Evolutionary conservation across 2,329 filamentous ascomycete species (phyloP), one percentile per base, ranked within the genome.

Genomic region (Dactylellina drechsleri): DNA sequence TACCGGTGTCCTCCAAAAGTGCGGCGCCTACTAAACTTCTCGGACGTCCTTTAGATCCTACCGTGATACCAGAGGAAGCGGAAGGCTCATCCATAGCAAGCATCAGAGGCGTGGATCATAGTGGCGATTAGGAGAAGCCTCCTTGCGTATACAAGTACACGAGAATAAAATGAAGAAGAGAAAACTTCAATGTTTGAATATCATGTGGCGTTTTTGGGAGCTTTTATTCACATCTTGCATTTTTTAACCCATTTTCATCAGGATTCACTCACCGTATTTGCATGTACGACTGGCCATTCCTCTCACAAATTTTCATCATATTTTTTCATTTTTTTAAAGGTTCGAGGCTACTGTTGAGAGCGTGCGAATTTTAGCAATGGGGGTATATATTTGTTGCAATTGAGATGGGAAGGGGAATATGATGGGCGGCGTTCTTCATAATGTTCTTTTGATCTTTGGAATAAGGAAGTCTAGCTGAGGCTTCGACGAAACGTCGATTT

Each of bases 31-130:
- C 64, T 16, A 75, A 75, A 52, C 54, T 47, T 12, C n/a, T 67
- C 4, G 71, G 71, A 12, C 64, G 71, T 0, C 71, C 71, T n/a
- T 40, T 75, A 15, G 71, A 75, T 56, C 71, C 71, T 23, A 75
- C 45, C 2, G 71, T 75, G 45, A 75, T 75, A 59, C 71, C 71
- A 0, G 71, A 75, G 43, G 71, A 75, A 23, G 64, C 64, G 5
- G 71, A 75, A 53, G 64, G 64, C 4, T 75, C 71, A 8, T 75
- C 71, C 3, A 75, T 75, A 64, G 71, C 71, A 20, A 75, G 71
- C 50, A 67, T 67, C 8, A 60, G 56, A 59, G 58, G 64, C 4
- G 64, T 59, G n/a, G 58, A 66, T 18, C 56, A 64, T 28, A 68
- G 64, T 26, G 64, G 52, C 8, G 71, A 60, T 36, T 58, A 68